Evolutionary conservation across 371 early-diverging fungal genomes (phyloP).

Genomic region (Mucor indicus): DNA sequence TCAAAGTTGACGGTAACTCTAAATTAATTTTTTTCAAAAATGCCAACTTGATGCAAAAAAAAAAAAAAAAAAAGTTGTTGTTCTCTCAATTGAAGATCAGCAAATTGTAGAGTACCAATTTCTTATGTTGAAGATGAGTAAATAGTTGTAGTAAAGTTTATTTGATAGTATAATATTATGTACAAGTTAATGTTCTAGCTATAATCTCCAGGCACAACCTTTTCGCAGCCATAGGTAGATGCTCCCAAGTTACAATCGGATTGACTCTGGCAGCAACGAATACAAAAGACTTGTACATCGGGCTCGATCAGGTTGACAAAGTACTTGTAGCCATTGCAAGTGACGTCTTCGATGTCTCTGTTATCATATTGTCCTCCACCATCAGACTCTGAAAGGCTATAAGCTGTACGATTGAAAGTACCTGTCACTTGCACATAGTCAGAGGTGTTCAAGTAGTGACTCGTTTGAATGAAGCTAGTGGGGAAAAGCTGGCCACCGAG

Average conservation of each 20-base stretch:
- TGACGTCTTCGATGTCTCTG: constrained; percentile 32
- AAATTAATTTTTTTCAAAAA: too few species aligned
- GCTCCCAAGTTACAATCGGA: constrained; percentile 41
- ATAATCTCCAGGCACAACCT: constrained; percentile 49
- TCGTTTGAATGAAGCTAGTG: constrained; percentile 35
- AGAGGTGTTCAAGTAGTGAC: constrained; percentile 33
- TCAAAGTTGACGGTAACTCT: too few species aligned
- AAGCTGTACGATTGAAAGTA: constrained; percentile 33
- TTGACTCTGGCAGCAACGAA: constrained; percentile 49
- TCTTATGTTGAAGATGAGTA: too few species aligned
- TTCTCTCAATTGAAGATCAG: too few species aligned
- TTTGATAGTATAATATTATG: too few species aligned
- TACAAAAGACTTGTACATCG: constrained; percentile 34
- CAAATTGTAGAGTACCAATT: too few species aligned
- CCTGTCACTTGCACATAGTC: constrained; percentile 51
- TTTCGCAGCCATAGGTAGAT: constrained; percentile 44
- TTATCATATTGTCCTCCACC: constrained; percentile 51
- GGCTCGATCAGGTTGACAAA: constrained; percentile 53
- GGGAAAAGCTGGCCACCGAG: constrained; percentile 26
- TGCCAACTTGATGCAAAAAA: too few species aligned
- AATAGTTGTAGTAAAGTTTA: too few species aligned
- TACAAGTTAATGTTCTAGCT: too few species aligned
- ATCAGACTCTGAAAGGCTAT: constrained; percentile 24
- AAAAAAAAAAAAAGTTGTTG: too few species aligned
- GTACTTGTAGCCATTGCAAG: constrained; percentile 36